Conservation (phyloP, 345 rosid genomes). For the Gossypium thurberi region DNA sequence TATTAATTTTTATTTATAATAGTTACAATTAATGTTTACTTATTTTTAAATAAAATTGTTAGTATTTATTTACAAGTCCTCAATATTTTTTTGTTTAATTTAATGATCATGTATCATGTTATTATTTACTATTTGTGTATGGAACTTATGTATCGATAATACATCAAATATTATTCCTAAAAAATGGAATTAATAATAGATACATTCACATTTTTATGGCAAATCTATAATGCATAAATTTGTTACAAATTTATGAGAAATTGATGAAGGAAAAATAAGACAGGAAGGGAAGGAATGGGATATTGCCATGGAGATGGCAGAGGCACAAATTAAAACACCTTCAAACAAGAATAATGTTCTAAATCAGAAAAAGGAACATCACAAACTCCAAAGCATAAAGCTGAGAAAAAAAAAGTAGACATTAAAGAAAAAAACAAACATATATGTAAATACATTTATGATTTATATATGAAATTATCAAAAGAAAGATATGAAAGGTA, state of each 20-base stretch:
- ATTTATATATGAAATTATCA: not conserved
- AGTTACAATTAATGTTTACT: too few species aligned
- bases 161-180: too few species aligned
- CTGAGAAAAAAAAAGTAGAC: conserved; percentile 1
- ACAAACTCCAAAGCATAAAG: conserved; percentile 53
- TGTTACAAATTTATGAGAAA: conserved; percentile 15
- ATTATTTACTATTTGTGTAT: too few species aligned
- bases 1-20: too few species aligned
- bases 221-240: not conserved
- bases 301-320: conserved; percentile 16
- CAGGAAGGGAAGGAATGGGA: conserved; percentile 19
- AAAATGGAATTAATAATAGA: too few species aligned
- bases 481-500: not conserved
- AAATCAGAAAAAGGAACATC: conserved; percentile 26
- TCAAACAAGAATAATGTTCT: conserved; percentile 49
- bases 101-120: too few species aligned
- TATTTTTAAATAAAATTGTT: too few species aligned
- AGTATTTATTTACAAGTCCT: too few species aligned
- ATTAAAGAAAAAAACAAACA: conserved; percentile 21
- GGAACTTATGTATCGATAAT: too few species aligned
- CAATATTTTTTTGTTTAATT: too few species aligned
- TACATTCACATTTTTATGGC: too few species aligned
- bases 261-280: not conserved
- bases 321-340: conserved; percentile 41
- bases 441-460: conserved; percentile 9